Evolutionary conservation across 352 stramenopile genomes (phyloP).

Genomic region (Aphanomyces astaci): DNA sequence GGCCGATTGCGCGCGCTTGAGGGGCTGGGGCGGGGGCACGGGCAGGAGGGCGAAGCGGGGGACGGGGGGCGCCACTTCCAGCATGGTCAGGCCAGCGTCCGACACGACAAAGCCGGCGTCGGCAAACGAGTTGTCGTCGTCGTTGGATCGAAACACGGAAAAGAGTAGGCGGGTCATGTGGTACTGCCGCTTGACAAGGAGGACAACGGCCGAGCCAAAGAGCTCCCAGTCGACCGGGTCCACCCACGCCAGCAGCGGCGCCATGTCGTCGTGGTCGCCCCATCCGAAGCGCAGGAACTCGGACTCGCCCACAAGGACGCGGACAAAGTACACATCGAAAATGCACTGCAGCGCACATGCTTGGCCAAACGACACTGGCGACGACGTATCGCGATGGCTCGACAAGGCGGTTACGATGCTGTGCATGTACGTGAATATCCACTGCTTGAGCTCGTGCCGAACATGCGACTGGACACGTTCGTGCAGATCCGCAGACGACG

Average conservation of each 20-base stretch:
- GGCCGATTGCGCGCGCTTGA: not conserved
- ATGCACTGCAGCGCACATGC: slow-evolving; percentile 79
- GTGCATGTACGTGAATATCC: not conserved
- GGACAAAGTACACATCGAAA: slow-evolving; percentile 87
- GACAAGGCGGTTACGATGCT: not conserved
- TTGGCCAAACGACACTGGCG: slow-evolving; percentile 68
- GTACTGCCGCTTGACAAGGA: slow-evolving; percentile 82
- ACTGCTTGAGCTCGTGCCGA: not conserved
- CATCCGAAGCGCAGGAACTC: slow-evolving; percentile 84
- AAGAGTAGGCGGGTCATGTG: slow-evolving; percentile 79
- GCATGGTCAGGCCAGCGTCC: slow-evolving; percentile 50
- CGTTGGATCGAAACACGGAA: slow-evolving; percentile 71
- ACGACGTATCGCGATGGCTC: not conserved
- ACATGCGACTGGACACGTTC: not conserved
- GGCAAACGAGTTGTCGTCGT: slow-evolving; percentile 80
- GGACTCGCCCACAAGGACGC: slow-evolving; percentile 70
- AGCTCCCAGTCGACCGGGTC: slow-evolving; percentile 86
- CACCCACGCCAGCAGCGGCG: slow-evolving; percentile 73
- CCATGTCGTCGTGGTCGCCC: slow-evolving; percentile 40
- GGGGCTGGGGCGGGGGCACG: slow-evolving; percentile 7
- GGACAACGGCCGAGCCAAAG: slow-evolving; percentile 73
- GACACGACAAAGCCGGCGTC: slow-evolving; percentile 6
- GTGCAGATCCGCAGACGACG: not conserved
- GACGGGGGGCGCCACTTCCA: slow-evolving; percentile 65
- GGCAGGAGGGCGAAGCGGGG: slow-evolving; percentile 74